A percentile compares a stretch with the other conserved stretches of the same genome.
phyloP scores from a whole-genome alignment of 2,329 filamentous ascomycete species.

The Xylariaceae sp. region DNA sequence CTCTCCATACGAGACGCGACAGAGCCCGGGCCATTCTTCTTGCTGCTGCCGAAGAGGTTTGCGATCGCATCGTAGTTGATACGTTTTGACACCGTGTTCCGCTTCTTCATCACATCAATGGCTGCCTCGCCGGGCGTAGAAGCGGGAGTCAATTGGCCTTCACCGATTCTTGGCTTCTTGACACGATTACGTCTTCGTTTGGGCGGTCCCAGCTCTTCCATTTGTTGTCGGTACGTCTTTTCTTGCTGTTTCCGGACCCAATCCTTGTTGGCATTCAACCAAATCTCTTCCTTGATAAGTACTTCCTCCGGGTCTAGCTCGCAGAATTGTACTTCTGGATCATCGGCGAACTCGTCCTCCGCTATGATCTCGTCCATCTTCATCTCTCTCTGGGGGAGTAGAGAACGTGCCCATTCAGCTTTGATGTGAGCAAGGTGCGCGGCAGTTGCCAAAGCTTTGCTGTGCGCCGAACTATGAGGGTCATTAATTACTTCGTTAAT shows the following conservation, averaged over 20 bases:
- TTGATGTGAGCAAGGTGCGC: slow-evolving; percentile 51
- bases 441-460: slow-evolving; percentile 53
- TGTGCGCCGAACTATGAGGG: slow-evolving; percentile 49
- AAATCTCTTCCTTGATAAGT: slow-evolving; percentile 81
- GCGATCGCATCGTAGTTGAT: slow-evolving; percentile 66
- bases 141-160: slow-evolving; percentile 60
- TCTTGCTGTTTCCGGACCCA: slow-evolving; percentile 84
- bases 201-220: slow-evolving; percentile 45
- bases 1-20: slow-evolving; percentile 43
- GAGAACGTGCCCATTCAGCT: slow-evolving; percentile 46
- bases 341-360: slow-evolving; percentile 81
- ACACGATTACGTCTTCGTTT: slow-evolving; percentile 51
- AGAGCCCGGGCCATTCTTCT: slow-evolving; percentile 44
- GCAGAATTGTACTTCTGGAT: slow-evolving; percentile 80
- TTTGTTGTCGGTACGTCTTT: slow-evolving; percentile 70
- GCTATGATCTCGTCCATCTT: slow-evolving; percentile 62
- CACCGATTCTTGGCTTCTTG: slow-evolving; percentile 53
- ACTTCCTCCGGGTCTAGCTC: slow-evolving; percentile 68
- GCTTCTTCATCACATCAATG: slow-evolving; percentile 60
- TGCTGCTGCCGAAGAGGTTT: slow-evolving; percentile 49
- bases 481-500: slow-evolving; percentile 66
- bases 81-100: slow-evolving; percentile 61
- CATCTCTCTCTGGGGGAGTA: slow-evolving; percentile 43
- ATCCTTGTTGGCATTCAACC: slow-evolving; percentile 92
- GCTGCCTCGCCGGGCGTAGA: slow-evolving; percentile 65